phyloP scores from a whole-genome alignment of 106 monocot genomes.

The Chionographis japonica region DNA sequence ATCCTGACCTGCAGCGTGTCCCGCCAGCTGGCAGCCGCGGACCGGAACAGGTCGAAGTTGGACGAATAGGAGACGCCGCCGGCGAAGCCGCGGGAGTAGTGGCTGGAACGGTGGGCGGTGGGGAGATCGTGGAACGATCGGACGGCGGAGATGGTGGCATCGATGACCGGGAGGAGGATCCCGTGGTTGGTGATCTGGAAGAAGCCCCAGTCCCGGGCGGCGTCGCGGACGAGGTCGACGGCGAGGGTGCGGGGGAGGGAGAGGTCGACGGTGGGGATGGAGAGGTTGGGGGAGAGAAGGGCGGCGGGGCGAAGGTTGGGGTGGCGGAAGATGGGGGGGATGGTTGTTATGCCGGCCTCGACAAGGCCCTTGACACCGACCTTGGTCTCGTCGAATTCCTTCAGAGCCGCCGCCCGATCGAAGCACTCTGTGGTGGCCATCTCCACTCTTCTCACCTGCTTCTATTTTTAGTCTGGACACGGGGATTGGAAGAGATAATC shows the following conservation, averaged over 20 bases:
- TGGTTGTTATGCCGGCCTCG: conserved; percentile 12
- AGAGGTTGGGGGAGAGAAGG: conserved; percentile 4
- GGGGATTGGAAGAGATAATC: too few species aligned
- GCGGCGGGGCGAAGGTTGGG: neutral
- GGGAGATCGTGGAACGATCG: conserved; percentile 28
- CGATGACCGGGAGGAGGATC: conserved; percentile 8
- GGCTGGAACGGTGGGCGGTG: neutral
- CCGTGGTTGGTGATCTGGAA: conserved; percentile 33
- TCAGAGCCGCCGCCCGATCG: conserved; percentile 10
- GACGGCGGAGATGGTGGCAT: conserved; percentile 7
- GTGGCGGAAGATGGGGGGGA: conserved; percentile 10
- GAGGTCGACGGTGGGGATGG: conserved; percentile 27
- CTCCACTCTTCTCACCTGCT: too few species aligned
- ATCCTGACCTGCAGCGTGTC: conserved; percentile 26
- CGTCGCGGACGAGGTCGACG: neutral
- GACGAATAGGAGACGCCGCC: conserved; percentile 13
- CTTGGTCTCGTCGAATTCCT: conserved; percentile 21
- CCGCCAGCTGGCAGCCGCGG: conserved; percentile 28
- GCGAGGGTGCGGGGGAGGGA: neutral
- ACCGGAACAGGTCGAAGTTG: conserved; percentile 28
- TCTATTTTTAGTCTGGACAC: too few species aligned
- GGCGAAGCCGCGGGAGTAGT: conserved; percentile 16
- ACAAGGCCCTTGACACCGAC: conserved; percentile 23
- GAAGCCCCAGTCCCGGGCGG: conserved; percentile 22
- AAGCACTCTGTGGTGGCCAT: neutral